Evolutionary conservation across 768 basidiomycete genomes (phyloP), one percentile per base, ranked within the genome.

Genomic region (Phanerochaete sordida): DNA sequence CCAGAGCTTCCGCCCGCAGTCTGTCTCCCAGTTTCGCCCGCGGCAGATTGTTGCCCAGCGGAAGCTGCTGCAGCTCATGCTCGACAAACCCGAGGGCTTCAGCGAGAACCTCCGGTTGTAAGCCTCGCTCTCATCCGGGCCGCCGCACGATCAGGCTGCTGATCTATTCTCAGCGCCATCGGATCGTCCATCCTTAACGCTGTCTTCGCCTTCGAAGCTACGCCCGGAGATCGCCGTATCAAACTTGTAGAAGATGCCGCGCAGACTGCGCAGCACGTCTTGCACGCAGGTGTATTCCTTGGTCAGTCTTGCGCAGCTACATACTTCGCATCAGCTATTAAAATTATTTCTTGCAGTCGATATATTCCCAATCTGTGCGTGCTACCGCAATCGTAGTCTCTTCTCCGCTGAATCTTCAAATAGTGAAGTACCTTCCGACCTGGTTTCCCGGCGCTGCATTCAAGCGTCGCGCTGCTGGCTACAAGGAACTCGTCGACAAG

Each of bases 371-470:
- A 57, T 57, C 19, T 48, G 56, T 57, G 23, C 11, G 3, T 30
- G 35, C 35, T 23, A 45, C 24, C 16, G 15, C 16, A 23, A 6
- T 31, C 6, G n/a, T n/a, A 35, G 33, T 35, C 44, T 7, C 44
- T 46, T 35, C 13, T 46, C 19, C 16, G 13, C n/a, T 33, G 9
- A 30, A 2, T 27, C n/a, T 24, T 12, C 35, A 24, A 11, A 19
- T 31, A 57, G 56, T 58, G 30, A 49, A 58, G 47, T 27, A 58
- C 44, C 11, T 48, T 15, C 57, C 57, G 16, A 2, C 28, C 47
- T 27, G 67, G 67, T 45, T 65, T 35, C 67, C 67, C 56, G 67
- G 67, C 1, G 65, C 66, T n/a, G 44, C 35, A 2, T 68, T 67
- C 48, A 55, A 62, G 28, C 48, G 47, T 13, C 27, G 51, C n/a